Evolutionary conservation across 352 stramenopile species (phyloP), one percentile per base, ranked within the genome.

Genomic region (Pythium rhizo-oryzae): DNA sequence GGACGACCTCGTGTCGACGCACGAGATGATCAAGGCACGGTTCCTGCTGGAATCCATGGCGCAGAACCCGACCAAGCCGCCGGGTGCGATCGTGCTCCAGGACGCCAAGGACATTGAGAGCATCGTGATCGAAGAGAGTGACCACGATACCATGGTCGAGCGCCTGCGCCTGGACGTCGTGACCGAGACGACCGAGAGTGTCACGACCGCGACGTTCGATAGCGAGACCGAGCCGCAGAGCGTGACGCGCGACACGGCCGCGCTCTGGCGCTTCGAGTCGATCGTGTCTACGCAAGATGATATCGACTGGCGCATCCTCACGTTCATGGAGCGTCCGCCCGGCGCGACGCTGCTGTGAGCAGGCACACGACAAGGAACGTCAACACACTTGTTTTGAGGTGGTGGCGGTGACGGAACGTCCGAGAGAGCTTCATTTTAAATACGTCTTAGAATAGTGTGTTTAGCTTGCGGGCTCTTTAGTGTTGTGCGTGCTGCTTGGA

Each of bases 241-340:
- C n/a, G 44, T 68, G 11, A 56, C 35, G 7, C 70, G 70, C 18
- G 70, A 80, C 35, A 75, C 70, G 43, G 62, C 74, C 4, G 72
- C 72, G 19, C 47, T 80, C 18, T 82, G 75, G 75, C 69, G 69
- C 59, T 90, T 90, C 44, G 84, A 89, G 69, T 92, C 84, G 18
- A 59, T 73, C 24, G 80, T 90, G 28, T 89, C 81, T 4, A 67
- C 70, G 4, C 77, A 77, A 0, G 80, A 88, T 15, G 74, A 90
- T 44, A 60, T 92, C 16, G 81, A 89, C 64, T 92, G 84, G 84
- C 81, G 81, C 21, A 87, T 92, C 52, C 65, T 74, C 12, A 74
- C 65, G 39, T 73, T 77, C 66, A 74, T 74, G 61, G 66, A 77
- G 44, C 50, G 49, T 25, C 30, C 61, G 8, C 49, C 70, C 4